phyloP scores from a whole-genome alignment of 345 rosid genomes.

The Toxicodendron radicans region DNA sequence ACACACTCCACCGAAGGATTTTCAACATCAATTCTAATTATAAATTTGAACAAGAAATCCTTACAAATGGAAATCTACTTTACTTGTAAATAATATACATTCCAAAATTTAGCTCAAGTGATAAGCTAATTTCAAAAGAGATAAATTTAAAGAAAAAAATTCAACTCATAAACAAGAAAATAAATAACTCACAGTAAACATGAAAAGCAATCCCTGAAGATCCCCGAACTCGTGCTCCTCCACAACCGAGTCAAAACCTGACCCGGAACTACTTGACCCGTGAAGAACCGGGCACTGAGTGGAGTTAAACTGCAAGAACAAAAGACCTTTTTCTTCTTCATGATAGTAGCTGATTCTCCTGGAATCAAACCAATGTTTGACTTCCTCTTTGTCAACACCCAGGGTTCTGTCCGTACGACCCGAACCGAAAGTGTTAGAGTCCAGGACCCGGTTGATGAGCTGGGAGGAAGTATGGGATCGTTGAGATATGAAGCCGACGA shows the following conservation, averaged over 20 bases:
- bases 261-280: constrained; percentile 26
- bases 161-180: background rate
- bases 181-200: constrained; percentile 74
- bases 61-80: too few relatives aligned
- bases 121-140: constrained; percentile 3
- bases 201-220: constrained; percentile 81
- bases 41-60: background rate
- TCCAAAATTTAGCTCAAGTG: background rate
- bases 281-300: constrained; percentile 47
- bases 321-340: constrained; percentile 61
- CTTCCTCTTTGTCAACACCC: constrained; percentile 39
- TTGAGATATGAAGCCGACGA: constrained; percentile 68
- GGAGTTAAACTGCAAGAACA: constrained; percentile 65
- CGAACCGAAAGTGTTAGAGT: constrained; percentile 67
- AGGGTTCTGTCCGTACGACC: constrained; percentile 45
- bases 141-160: background rate
- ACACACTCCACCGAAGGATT: background rate
- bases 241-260: constrained; percentile 47
- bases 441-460: constrained; percentile 66
- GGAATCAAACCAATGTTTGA: constrained; percentile 57
- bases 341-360: constrained; percentile 69
- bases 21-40: background rate
- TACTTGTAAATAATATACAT: too few relatives aligned
- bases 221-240: constrained; percentile 74
- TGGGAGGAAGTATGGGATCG: constrained; percentile 54